Percentiles rank a stretch among this genome's conserved stretches.
Conservation (phyloP, 1,284 basidiomycete genomes). For the Naganishia sp. region DNA sequence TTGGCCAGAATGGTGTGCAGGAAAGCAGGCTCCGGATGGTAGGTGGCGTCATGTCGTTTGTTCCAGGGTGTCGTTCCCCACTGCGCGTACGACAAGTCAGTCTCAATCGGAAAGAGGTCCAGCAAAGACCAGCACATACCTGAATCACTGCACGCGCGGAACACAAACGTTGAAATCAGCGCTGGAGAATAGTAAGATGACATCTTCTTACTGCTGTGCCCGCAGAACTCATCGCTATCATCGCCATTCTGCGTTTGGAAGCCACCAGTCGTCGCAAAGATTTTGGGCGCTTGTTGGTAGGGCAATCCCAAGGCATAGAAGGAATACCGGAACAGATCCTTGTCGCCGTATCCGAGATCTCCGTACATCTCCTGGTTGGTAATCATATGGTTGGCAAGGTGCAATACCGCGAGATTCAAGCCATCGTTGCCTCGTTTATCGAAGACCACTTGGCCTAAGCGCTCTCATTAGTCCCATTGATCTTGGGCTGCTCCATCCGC, state of each 20-base stretch:
- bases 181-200: neutral
- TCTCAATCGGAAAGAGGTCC: neutral
- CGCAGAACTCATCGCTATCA: slow-evolving; percentile 46
- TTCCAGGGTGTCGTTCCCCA: slow-evolving; percentile 33
- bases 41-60: slow-evolving; percentile 41
- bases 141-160: slow-evolving; percentile 14
- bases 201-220: slow-evolving; percentile 43
- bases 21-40: slow-evolving; percentile 54
- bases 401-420: slow-evolving; percentile 56
- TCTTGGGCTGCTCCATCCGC: neutral
- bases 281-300: slow-evolving; percentile 53
- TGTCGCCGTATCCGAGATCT: slow-evolving; percentile 54
- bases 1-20: slow-evolving; percentile 56
- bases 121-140: slow-evolving; percentile 1
- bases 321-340: slow-evolving; percentile 54
- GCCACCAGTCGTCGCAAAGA: slow-evolving; percentile 50
- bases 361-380: slow-evolving; percentile 53
- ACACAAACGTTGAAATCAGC: neutral
- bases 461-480: neutral
- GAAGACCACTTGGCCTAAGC: slow-evolving; percentile 51
- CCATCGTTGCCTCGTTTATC: slow-evolving; percentile 56
- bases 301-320: slow-evolving; percentile 55
- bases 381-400: slow-evolving; percentile 56
- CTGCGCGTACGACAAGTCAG: slow-evolving; percentile 16
- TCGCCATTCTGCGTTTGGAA: slow-evolving; percentile 45